Conservation (phyloP, 805 yeast genomes). For the Limtongozyma cylindracea region DNA sequence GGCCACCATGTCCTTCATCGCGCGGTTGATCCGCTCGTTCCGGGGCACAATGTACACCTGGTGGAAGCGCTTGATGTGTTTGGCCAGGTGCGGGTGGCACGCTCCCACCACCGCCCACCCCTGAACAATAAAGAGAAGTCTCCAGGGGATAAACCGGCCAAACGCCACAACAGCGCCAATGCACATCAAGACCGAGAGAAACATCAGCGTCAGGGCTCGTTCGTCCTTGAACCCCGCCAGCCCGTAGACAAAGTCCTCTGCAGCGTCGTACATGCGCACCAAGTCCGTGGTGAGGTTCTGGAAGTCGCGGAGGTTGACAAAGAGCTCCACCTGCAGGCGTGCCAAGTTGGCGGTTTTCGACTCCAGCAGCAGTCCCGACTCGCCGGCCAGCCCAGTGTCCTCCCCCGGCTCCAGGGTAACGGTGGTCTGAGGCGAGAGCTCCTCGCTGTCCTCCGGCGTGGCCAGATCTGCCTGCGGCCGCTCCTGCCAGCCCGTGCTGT, state of each 20-base stretch:
- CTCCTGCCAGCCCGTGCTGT: constrained; percentile 1
- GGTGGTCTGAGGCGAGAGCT: no score
- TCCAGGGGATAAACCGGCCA: constrained; percentile 39
- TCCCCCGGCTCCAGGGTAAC: constrained; percentile 2
- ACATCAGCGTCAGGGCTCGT: constrained; percentile 31
- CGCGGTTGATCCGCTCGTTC: no score
- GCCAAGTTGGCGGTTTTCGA: no score
- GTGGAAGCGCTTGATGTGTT: constrained; percentile 1
- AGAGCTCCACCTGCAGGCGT: constrained; percentile 13
- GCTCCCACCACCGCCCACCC: constrained; percentile 29
- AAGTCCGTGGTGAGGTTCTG: constrained; percentile 38
- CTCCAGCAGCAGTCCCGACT: no score
- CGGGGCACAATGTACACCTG: background rate
- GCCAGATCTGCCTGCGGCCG: no score
- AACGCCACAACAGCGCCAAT: constrained; percentile 15
- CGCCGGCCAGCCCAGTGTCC: no score
- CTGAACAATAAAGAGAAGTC: constrained; percentile 20
- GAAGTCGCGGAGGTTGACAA: constrained; percentile 46
- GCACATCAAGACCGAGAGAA: constrained; percentile 9
- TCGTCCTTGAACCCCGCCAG: constrained; percentile 55
- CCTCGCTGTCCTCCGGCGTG: no score
- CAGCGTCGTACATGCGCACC: constrained; percentile 19
- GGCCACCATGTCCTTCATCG: constrained; percentile 3
- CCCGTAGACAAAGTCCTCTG: constrained; percentile 30
- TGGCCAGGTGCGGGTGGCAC: constrained; percentile 29